Conservation (phyloP, 2,329 filamentous ascomycete genomes). For the Talaromyces marneffei region DNA sequence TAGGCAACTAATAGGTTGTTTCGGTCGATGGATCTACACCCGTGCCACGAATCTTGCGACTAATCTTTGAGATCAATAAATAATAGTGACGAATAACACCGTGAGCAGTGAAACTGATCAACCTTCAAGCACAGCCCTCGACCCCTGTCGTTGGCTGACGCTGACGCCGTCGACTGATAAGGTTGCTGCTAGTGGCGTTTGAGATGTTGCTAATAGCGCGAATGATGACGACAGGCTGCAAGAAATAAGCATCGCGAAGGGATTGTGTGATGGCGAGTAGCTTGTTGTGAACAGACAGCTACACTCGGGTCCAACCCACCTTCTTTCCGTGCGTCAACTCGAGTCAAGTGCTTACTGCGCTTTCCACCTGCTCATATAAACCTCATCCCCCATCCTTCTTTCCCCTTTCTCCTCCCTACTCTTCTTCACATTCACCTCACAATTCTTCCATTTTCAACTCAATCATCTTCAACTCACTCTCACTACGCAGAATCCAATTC, state of each 20-base stretch:
- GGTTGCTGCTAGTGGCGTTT: not conserved
- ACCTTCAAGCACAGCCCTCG: not conserved
- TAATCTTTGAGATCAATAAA: not conserved
- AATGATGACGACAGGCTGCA: slow-evolving; percentile 5
- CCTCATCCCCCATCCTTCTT: not conserved
- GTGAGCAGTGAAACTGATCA: not conserved
- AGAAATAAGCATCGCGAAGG: not conserved
- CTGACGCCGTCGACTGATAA: slow-evolving; percentile 7
- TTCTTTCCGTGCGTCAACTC: not conserved
- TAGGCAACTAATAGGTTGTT: not conserved
- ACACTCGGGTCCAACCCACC: not conserved
- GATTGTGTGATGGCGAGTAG: not conserved
- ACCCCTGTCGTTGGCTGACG: not conserved
- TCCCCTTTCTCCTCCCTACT: not conserved
- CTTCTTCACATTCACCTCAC: too few species aligned
- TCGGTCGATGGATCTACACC: not conserved
- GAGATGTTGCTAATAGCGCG: not conserved
- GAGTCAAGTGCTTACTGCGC: not conserved
- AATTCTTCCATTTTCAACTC: not conserved
- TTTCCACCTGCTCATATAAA: not conserved
- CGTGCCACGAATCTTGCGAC: not conserved
- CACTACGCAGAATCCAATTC: not conserved
- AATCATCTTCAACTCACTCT: not conserved
- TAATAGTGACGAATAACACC: not conserved
- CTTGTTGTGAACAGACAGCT: not conserved